A percentile compares a stretch with the other conserved stretches of the same genome.
Conservation (phyloP, 768 basidiomycete species). For the Pleurotus giganteus region DNA sequence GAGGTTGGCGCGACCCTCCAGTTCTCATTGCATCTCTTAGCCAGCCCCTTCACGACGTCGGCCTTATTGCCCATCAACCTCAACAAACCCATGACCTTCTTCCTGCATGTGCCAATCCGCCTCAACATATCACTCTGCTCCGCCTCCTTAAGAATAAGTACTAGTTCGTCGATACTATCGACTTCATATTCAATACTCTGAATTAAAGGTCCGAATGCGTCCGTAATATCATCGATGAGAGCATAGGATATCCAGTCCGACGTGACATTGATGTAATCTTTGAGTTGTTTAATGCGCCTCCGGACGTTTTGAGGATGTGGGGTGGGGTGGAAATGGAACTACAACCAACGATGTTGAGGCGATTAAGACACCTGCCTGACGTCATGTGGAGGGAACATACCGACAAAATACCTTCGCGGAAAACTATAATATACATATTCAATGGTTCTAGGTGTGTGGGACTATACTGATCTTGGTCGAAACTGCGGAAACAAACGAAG, state of each 20-base stretch:
- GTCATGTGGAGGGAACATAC: slow-evolving; percentile 43
- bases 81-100: slow-evolving; percentile 98
- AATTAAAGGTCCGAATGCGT: slow-evolving; percentile 97
- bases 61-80: slow-evolving; percentile 99
- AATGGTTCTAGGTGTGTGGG: slow-evolving; percentile 96
- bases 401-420: slow-evolving; percentile 93
- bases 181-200: slow-evolving; percentile 99
- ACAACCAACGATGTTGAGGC: slow-evolving; percentile 1
- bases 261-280: slow-evolving; percentile 97
- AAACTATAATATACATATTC: slow-evolving; percentile 99
- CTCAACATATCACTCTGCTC: slow-evolving; percentile 98
- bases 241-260: slow-evolving; percentile 99
- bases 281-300: slow-evolving; percentile 96
- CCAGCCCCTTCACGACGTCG: slow-evolving; percentile 97
- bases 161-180: slow-evolving; percentile 97
- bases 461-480: slow-evolving; percentile 97
- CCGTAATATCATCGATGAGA: slow-evolving; percentile 98
- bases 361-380: not conserved
- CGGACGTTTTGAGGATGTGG: slow-evolving; percentile 98
- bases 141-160: slow-evolving; percentile 91
- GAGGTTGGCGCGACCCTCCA: slow-evolving; percentile 98
- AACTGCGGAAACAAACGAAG: slow-evolving; percentile 97
- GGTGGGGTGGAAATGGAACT: slow-evolving; percentile 98
- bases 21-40: slow-evolving; percentile 97
- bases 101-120: slow-evolving; percentile 94